Base-by-base conservation (phyloP, 2,329 filamentous ascomycete species). In the Aspergillaceae sp. region DNA sequence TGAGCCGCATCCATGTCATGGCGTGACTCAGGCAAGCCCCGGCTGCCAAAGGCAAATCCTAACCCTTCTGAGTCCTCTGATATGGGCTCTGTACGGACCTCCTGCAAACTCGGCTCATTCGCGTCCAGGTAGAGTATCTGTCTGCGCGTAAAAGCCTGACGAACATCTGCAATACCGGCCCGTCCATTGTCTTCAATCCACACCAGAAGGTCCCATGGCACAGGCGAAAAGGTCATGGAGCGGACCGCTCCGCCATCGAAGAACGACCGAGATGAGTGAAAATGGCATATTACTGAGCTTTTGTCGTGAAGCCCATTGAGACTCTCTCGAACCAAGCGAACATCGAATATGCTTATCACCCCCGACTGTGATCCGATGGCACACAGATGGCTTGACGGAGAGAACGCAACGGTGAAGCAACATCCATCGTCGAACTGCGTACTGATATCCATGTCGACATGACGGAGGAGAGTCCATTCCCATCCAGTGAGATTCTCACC, bases 191-290 rank as follows among this genome's bases (percentile, higher is more conserved):
- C 87, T 66, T 98, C 92, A 6, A 89, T 87, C 90, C 92, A 97
- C 5, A 94, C 86, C 36, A 98, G 72, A 11, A 98, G 78, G 61
- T 96, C 91, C 74, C 84, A 91, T 0, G 90, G 87, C 1, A 86
- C 86, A 0, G 91, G 90, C 4, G 87, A 89, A 62, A 98, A 98
- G 1, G 84, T 78, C 86, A 97, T 94, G 50, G 89, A 87, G 51
- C 92, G 80, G 44, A 97, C 82, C 30, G 91, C 89, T 38, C 91
- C 91, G 19, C 78, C 75, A 26, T 80, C 76, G n/a, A 74, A 76
- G 49, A 79, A 77, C 0, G 87, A 80, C 50, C 87, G 76, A 0
- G 89, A 90, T 10, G 89, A 90, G 48, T 79, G 78, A 58, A 97
- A 88, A 6, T 83, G 78, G 26, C 83, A 83, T 34, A 95, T 69